Percentiles rank a stretch among this genome's conserved stretches.
Conservation (phyloP, 495 filamentous ascomycete genomes). For the Neurospora sp. region DNA sequence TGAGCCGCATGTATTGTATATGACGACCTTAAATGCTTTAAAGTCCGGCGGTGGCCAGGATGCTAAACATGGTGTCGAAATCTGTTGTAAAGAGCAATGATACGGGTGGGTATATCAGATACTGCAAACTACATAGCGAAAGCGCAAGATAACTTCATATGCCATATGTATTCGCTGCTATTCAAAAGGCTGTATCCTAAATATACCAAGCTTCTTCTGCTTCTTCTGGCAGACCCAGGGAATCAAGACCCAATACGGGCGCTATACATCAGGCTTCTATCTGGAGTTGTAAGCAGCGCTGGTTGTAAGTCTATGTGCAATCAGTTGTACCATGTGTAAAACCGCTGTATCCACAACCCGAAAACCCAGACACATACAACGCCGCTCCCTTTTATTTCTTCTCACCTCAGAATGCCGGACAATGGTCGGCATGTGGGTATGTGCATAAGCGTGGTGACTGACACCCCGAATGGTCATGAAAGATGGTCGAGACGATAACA, state of each 20-base stretch:
- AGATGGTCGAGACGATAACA: neutral
- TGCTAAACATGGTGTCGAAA: too few species aligned
- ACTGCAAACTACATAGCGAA: neutral
- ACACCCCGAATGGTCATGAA: neutral
- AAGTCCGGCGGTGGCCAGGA: too few species aligned
- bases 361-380: neutral
- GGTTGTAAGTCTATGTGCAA: neutral
- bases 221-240: neutral
- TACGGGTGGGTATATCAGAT: neutral
- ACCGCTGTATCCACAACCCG: neutral
- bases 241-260: neutral
- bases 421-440: neutral
- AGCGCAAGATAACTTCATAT: neutral
- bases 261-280: neutral
- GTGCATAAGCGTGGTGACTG: neutral
- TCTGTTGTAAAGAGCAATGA: neutral
- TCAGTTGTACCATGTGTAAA: too few species aligned
- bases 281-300: neutral
- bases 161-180: neutral
- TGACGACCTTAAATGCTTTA: neutral
- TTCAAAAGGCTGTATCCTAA: neutral
- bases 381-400: neutral
- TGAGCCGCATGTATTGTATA: neutral
- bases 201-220: neutral
- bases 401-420: neutral